Evolutionary conservation across 257 asterid genomes (phyloP).

Genomic region (Solanum gracilifrons): DNA sequence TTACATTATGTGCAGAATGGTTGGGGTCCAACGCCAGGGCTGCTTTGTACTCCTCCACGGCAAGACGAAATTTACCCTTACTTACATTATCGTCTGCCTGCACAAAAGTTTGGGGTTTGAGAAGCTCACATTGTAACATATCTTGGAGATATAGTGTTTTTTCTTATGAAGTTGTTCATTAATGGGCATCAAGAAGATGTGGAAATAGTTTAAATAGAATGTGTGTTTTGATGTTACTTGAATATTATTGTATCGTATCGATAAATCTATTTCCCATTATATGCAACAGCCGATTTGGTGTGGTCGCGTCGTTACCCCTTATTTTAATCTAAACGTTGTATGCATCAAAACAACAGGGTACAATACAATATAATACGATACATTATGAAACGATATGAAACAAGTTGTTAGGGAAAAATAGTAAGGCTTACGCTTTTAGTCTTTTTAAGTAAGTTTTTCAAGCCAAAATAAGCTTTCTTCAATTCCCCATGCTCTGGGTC

Average conservation of each 20-base stretch:
- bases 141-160: too few relatives aligned
- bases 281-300: not conserved
- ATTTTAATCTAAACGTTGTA: not conserved
- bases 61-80: conserved; percentile 80
- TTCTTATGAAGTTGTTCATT: not conserved
- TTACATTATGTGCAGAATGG: conserved; percentile 64
- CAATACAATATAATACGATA: not conserved
- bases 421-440: conserved; percentile 52
- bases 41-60: conserved; percentile 71
- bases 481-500: conserved; percentile 90
- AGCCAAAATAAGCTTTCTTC: conserved; percentile 84
- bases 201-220: not conserved
- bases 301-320: not conserved
- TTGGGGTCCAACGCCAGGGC: conserved; percentile 80
- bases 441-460: conserved; percentile 84
- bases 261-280: not conserved
- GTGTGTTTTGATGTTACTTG: not conserved
- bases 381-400: too few relatives aligned
- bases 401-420: not conserved
- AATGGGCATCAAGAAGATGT: not conserved
- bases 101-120: conserved; percentile 2
- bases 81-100: conserved; percentile 92
- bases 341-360: not conserved
- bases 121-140: not conserved
- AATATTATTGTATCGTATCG: not conserved